These are phyloP conservation scores for Sugiyamaella paludigena DNA, from an alignment of 1,139 yeast genomes.

Conservation along the genomic window DNA sequence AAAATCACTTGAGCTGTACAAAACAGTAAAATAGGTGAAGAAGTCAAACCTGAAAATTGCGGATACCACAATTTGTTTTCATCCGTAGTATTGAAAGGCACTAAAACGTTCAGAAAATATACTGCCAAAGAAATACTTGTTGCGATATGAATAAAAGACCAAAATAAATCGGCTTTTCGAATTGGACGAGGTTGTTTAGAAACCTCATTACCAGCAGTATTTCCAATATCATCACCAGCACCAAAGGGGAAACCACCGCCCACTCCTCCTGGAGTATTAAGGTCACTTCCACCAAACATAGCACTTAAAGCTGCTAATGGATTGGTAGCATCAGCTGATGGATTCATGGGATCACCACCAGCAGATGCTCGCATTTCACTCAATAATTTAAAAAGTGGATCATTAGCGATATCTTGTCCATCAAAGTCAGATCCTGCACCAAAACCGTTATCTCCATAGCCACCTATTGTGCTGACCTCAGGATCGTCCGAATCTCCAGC, in stretches of 20 bases:
- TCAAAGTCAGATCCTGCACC: constrained; percentile 3
- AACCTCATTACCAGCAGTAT: background rate
- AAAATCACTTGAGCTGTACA: constrained; percentile 34
- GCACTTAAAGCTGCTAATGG: constrained; percentile 16
- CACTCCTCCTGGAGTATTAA: background rate
- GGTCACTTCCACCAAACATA: constrained; percentile 13
- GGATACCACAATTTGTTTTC: background rate
- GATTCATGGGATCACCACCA: background rate
- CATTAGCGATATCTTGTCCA: constrained; percentile 16
- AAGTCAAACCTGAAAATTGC: background rate
- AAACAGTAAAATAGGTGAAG: constrained; percentile 31
- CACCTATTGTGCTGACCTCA: background rate
- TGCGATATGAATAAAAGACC: constrained; percentile 31
- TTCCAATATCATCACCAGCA: background rate
- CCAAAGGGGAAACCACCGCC: constrained; percentile 4
- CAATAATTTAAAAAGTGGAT: constrained; percentile 29
- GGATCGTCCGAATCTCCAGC: background rate
- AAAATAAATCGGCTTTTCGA: constrained; percentile 17
- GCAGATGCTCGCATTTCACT: constrained; percentile 24
- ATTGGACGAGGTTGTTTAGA: background rate
- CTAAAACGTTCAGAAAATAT: constrained; percentile 4
- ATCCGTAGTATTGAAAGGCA: background rate
- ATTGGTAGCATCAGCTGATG: constrained; percentile 8
- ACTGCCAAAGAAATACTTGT: constrained; percentile 22
- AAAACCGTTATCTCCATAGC: background rate